These are phyloP conservation scores for Rhodotorula sp. DNA, from an alignment of 1,284 basidiomycete species.

Conservation along the genomic window DNA sequence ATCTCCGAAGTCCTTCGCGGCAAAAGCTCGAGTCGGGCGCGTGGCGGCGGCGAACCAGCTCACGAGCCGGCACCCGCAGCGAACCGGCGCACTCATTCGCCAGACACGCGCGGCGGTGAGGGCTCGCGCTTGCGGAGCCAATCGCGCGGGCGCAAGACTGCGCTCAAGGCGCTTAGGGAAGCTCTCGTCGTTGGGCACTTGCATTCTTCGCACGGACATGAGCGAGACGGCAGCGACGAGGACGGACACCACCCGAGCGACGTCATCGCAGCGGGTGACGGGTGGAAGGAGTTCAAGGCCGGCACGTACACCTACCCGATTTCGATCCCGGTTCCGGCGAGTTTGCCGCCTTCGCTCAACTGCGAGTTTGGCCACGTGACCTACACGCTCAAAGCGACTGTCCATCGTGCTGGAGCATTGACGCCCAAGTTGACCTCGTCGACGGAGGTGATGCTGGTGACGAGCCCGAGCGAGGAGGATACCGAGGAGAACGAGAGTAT, in stretches of 20 bases:
- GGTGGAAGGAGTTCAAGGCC: conserved; percentile 84
- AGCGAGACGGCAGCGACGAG: conserved; percentile 14
- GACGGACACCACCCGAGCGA: conserved; percentile 52
- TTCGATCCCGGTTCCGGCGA: conserved; percentile 77
- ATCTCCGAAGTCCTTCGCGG: conserved; percentile 33
- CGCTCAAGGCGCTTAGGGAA: conserved; percentile 50
- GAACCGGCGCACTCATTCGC: conserved; percentile 27
- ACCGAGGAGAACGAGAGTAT: conserved; percentile 74
- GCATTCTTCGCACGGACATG: conserved; percentile 1
- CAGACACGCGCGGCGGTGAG: conserved; percentile 23
- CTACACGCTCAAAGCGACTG: conserved; percentile 79
- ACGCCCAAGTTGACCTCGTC: conserved; percentile 68
- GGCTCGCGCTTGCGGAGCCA: conserved; percentile 44
- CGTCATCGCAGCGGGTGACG: conserved; percentile 47
- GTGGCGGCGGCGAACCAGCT: background rate
- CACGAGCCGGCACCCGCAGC: background rate
- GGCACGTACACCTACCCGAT: conserved; percentile 95
- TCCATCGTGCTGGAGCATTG: conserved; percentile 79
- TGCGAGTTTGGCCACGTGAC: conserved; percentile 74
- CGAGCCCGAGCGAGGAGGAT: conserved; percentile 59
- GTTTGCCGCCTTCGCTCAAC: conserved; percentile 74
- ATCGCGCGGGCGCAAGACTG: conserved; percentile 49
- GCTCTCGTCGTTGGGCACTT: conserved; percentile 42
- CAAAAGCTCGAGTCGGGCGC: conserved; percentile 30
- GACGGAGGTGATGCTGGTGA: conserved; percentile 73